These are phyloP conservation scores for Penstemon barbatus DNA, from an alignment of 257 asterid species.

Conservation along the genomic window DNA sequence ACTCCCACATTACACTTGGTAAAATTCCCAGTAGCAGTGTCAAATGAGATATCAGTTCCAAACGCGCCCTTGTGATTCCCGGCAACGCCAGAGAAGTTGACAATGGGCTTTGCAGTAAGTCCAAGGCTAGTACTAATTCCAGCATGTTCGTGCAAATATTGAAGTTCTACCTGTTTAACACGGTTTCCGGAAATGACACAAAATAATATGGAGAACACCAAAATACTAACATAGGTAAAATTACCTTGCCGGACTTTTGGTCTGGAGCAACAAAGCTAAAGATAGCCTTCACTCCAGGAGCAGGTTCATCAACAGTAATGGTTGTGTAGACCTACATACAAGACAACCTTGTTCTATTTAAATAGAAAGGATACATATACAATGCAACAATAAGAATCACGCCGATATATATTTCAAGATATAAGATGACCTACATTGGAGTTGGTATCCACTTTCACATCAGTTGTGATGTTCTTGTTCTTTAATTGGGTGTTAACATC, in stretches of 20 bases:
- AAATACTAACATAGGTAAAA: conserved; percentile 2
- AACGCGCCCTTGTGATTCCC: conserved; percentile 60
- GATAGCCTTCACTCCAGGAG: conserved; percentile 95
- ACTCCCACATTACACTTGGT: conserved; percentile 73
- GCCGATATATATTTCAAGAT: neutral
- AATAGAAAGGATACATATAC: neutral
- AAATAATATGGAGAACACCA: neutral
- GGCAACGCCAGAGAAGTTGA: conserved; percentile 92
- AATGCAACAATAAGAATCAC: neutral
- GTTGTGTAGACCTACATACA: conserved; percentile 67
- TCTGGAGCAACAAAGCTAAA: conserved; percentile 81
- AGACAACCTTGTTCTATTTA: neutral
- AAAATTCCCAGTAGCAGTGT: conserved; percentile 82
- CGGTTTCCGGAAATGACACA: neutral
- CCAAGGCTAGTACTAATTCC: conserved; percentile 93
- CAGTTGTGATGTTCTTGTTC: conserved; percentile 79
- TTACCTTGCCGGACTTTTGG: conserved; percentile 93
- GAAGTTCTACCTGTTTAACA: conserved; percentile 78
- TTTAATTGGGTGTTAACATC: conserved; percentile 67
- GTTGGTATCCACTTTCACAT: conserved; percentile 69
- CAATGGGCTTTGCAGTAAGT: conserved; percentile 77
- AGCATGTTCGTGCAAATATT: conserved; percentile 87
- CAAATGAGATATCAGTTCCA: conserved; percentile 87
- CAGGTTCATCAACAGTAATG: conserved; percentile 77
- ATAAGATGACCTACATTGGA: conserved; percentile 53